Evolutionary conservation across 2,329 filamentous ascomycete genomes (phyloP).

Genomic region (Myriosclerotinia curreyana): DNA sequence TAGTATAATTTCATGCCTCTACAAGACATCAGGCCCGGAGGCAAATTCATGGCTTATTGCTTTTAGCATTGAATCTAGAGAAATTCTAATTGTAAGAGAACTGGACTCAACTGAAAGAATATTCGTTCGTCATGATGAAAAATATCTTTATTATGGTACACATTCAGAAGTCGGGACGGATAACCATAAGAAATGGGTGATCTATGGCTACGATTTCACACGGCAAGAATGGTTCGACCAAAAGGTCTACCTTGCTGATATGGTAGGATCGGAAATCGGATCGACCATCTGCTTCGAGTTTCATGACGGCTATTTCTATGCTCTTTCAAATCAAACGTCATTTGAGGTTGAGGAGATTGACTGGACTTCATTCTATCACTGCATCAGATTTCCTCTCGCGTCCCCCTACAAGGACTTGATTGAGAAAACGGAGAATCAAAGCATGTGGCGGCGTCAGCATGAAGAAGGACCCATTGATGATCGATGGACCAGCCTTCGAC

Average conservation of each 20-base stretch:
- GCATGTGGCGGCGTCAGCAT: constrained; percentile 64
- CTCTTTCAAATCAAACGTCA: constrained; percentile 62
- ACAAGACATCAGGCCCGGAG: constrained; percentile 44
- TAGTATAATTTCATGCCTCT: constrained; percentile 56
- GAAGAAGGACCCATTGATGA: constrained; percentile 70
- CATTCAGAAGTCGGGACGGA: constrained; percentile 53
- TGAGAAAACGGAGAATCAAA: constrained; percentile 46
- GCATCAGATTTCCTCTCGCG: constrained; percentile 58
- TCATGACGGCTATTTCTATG: constrained; percentile 63
- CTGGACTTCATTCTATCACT: constrained; percentile 68
- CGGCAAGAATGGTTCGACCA: constrained; percentile 43
- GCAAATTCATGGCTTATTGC: constrained; percentile 53
- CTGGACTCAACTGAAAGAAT: constrained; percentile 53
- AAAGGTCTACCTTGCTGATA: constrained; percentile 52
- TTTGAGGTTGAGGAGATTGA: constrained; percentile 62
- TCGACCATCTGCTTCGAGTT: constrained; percentile 71
- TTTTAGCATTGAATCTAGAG: constrained; percentile 44
- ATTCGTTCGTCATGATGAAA: constrained; percentile 63
- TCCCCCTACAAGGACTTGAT: constrained; percentile 43
- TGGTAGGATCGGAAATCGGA: constrained; percentile 64
- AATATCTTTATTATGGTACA: constrained; percentile 65
- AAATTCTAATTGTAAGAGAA: constrained; percentile 44
- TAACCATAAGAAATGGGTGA: constrained; percentile 60
- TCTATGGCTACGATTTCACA: constrained; percentile 52
- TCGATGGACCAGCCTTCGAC: constrained; percentile 65